These are phyloP conservation scores for Phytophthora cactorum DNA, from an alignment of 352 stramenopile species.

Conservation along the genomic window DNA sequence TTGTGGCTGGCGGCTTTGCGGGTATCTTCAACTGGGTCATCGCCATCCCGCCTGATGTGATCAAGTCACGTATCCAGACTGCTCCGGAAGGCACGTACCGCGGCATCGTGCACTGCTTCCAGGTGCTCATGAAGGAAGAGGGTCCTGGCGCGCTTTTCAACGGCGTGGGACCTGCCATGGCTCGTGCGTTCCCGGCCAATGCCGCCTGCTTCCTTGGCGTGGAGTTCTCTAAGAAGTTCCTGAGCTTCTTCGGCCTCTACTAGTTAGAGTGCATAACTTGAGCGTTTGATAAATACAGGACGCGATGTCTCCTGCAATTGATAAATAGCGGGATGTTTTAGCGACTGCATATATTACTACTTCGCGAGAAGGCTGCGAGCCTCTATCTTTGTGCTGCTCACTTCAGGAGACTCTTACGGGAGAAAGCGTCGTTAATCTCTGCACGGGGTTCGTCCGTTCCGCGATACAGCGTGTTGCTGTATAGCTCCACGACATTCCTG, in stretches of 20 bases:
- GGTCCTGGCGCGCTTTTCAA: constrained; percentile 93
- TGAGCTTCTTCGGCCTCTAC: constrained; percentile 78
- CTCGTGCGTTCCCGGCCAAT: constrained; percentile 95
- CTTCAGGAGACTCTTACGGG: constrained; percentile 71
- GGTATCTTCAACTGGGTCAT: constrained; percentile 96
- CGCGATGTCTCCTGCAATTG: constrained; percentile 10
- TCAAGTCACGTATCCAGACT: constrained; percentile 98
- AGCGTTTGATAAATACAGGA: constrained; percentile 30
- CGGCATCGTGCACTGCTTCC: constrained; percentile 91
- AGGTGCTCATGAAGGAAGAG: constrained; percentile 95
- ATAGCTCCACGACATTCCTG: constrained; percentile 83
- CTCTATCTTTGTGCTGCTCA: constrained; percentile 28
- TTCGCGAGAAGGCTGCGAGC: constrained; percentile 1
- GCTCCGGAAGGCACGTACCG: constrained; percentile 95
- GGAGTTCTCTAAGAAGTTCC: constrained; percentile 89
- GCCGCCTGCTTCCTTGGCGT: constrained; percentile 95
- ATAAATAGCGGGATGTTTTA: not conserved
- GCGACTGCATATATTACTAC: constrained; percentile 23
- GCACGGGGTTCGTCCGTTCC: constrained; percentile 85
- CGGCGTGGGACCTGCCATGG: constrained; percentile 94
- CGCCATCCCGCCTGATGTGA: constrained; percentile 94
- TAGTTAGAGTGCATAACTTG: constrained; percentile 37
- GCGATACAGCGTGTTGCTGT: constrained; percentile 87
- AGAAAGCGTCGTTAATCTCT: constrained; percentile 87
- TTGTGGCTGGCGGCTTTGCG: constrained; percentile 95